Evolutionary conservation across 2,329 filamentous ascomycete species (phyloP), one percentile per base, ranked within the genome.

Genomic region (Gremmenia infestans): DNA sequence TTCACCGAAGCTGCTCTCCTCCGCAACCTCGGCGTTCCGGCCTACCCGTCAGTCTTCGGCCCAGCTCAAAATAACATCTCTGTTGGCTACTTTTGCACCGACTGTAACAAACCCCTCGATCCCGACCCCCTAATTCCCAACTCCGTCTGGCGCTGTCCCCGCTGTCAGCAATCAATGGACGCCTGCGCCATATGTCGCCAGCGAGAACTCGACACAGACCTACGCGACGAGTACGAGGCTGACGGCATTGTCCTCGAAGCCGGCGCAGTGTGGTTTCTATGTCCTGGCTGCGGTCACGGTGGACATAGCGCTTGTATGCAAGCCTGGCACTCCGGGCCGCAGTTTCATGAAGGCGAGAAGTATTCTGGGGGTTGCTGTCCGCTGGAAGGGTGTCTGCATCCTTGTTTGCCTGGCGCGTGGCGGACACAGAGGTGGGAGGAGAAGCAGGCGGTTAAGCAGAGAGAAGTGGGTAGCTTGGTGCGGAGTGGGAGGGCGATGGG

Each of bases 331-430:
- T 73, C 73, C 0, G 62, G 59, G 7, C 56, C 58, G 3, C 62
- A 62, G 17, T 66, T 69, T 48, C 58, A 65, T 11, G 58, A 65
- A 47, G 71, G 66, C 1, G 67, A 67, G 1, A 72, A 73, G 17
- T 70, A 72, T 8, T 75, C 60, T 35, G 81, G 78, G 48, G 83
- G 83, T 0, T 84, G 78, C 67, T 87, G 83, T 60, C 83, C 83
- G 1, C 70, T 84, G n/a, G 82, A 86, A 59, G 83, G 83, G 0
- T 87, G 83, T 65, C 79, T 82, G 3, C 83, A 87, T 63, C 80
- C 81, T 28, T 87, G 83, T 58, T 73, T 86, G 0, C 81, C 82
- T 0, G 81, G 81, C 0, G 72, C 72, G 37, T 84, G 81, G 71
- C 75, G 80, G 4, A 72, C 77, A 6, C 25, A 74, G 73, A 0